Evolutionary conservation across 2,329 filamentous ascomycete species (phyloP).

Genomic region (Pleochaeta shiraiana): DNA sequence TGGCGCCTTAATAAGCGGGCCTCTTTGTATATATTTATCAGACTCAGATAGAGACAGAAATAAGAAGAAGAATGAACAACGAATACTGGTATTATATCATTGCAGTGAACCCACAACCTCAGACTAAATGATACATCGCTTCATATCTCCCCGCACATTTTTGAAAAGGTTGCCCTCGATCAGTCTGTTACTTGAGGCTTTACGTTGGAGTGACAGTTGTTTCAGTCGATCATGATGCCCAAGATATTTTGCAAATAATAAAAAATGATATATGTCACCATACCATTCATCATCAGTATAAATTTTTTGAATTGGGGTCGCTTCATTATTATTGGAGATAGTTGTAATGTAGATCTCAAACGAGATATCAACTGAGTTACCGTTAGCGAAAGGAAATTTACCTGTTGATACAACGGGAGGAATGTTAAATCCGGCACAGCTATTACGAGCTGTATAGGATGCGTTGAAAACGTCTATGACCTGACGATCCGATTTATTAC

Average conservation of each 20-base stretch:
- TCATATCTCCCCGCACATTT: background rate
- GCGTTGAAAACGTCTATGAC: background rate
- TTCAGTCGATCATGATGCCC: background rate
- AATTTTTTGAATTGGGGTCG: background rate
- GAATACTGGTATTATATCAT: too few relatives aligned
- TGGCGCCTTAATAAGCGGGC: too few relatives aligned
- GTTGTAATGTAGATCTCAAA: slow-evolving; percentile 1
- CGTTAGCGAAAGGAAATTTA: background rate
- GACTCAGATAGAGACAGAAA: too few relatives aligned
- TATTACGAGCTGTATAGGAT: background rate
- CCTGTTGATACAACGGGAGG: background rate
- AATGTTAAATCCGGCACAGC: background rate
- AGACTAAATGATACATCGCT: background rate
- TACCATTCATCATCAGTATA: slow-evolving; percentile 3
- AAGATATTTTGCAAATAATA: background rate
- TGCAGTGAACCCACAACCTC: too few relatives aligned
- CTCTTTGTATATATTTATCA: too few relatives aligned
- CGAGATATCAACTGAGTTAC: background rate
- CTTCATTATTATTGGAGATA: background rate
- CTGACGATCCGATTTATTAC: background rate
- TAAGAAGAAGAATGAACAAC: too few relatives aligned
- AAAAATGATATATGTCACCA: background rate
- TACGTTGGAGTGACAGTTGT: background rate
- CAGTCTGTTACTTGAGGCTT: background rate
- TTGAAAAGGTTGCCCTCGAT: slow-evolving; percentile 2